Percentiles rank a stretch among this genome's conserved stretches.
phyloP scores from a whole-genome alignment of 106 monocot genomes.

The Amphibolis antarctica region DNA sequence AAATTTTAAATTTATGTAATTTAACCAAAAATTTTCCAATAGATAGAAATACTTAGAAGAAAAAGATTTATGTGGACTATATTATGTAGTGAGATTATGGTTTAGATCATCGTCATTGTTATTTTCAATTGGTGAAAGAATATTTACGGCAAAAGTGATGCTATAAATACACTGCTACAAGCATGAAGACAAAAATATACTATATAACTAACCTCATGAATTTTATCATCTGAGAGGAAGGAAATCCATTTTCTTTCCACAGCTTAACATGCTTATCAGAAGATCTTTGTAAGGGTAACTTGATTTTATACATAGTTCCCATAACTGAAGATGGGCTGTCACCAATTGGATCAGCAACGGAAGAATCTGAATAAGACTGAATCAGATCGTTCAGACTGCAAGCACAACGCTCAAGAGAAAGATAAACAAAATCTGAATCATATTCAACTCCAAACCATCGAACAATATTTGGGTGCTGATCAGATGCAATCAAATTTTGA shows the following conservation, averaged over 20 bases:
- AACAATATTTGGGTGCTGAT: conserved; percentile 87
- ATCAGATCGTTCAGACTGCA: conserved; percentile 85
- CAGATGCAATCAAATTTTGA: conserved; percentile 82
- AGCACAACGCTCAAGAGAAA: conserved; percentile 70
- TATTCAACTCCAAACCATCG: conserved; percentile 81
- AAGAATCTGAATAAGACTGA: conserved; percentile 25
- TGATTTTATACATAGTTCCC: conserved; percentile 3
- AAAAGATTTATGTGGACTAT: too few relatives aligned
- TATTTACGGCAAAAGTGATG: too few relatives aligned
- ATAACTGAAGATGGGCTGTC: conserved; percentile 15
- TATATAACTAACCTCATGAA: conserved; percentile 65
- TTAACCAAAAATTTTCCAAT: too few relatives aligned
- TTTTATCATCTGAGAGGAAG: conserved; percentile 66
- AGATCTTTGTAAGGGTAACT: conserved; percentile 2
- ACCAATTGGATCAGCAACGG: conserved; percentile 1
- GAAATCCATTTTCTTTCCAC: conserved; percentile 71
- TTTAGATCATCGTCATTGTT: too few relatives aligned
- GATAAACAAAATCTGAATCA: conserved; percentile 92
- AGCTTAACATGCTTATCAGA: conserved; percentile 33
- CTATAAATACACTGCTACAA: background rate
- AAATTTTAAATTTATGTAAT: too few relatives aligned
- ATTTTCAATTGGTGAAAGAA: too few relatives aligned
- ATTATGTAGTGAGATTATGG: too few relatives aligned
- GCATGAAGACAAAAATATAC: background rate
- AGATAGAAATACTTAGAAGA: too few relatives aligned